phyloP scores from a whole-genome alignment of 495 filamentous ascomycete genomes.

The Penicillium coprophilum region DNA sequence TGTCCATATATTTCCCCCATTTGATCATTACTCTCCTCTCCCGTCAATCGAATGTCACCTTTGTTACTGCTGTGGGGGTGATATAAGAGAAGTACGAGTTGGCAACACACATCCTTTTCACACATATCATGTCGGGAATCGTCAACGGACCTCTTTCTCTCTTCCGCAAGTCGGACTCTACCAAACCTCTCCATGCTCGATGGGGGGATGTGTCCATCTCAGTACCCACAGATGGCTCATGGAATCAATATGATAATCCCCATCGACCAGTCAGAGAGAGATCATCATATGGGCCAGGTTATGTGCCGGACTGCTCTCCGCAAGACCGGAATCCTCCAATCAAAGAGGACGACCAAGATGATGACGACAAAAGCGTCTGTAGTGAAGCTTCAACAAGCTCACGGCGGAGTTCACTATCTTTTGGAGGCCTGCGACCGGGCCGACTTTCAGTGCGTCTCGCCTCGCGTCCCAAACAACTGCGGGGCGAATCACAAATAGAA shows the following conservation, averaged over 20 bases:
- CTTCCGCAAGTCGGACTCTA: constrained; percentile 33
- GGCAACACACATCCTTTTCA: background rate
- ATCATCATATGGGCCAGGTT: constrained; percentile 31
- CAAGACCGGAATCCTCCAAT: constrained; percentile 7
- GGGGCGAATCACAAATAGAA: constrained; percentile 9
- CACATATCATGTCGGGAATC: constrained; percentile 29
- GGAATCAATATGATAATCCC: constrained; percentile 43
- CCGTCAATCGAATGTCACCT: constrained; percentile 15
- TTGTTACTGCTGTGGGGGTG: background rate
- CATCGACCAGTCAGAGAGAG: constrained; percentile 22
- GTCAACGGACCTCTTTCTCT: constrained; percentile 35
- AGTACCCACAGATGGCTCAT: constrained; percentile 42
- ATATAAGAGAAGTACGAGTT: background rate
- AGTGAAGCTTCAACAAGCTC: constrained; percentile 14
- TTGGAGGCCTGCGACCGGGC: constrained; percentile 27
- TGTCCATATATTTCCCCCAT: background rate
- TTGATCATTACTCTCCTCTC: background rate
- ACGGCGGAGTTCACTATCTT: constrained; percentile 28
- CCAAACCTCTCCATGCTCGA: constrained; percentile 37
- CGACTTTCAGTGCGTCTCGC: constrained; percentile 38
- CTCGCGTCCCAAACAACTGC: constrained; percentile 26
- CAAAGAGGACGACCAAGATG: constrained; percentile 14
- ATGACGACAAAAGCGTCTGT: constrained; percentile 12
- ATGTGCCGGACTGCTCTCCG: constrained; percentile 24
- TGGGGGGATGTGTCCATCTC: constrained; percentile 44